A percentile compares a stretch with the other conserved stretches of the same genome.
phyloP scores from a whole-genome alignment of 2,329 filamentous ascomycete species.

The Penicillium sp. region DNA sequence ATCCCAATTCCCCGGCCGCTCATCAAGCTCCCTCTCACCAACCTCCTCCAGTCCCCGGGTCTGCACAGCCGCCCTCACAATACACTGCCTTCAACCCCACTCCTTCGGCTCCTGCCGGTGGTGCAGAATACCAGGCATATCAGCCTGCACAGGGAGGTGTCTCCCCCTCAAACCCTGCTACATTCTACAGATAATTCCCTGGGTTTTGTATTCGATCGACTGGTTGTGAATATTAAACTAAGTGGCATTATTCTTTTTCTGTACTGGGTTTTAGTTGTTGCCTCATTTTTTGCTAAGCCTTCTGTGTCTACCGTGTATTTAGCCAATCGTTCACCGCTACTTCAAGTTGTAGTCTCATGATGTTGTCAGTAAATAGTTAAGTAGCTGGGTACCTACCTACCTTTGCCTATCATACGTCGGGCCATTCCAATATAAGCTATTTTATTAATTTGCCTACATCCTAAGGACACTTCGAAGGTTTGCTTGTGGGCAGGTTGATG shows the following conservation, averaged over 20 bases:
- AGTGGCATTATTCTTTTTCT: not conserved
- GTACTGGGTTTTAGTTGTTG: not conserved
- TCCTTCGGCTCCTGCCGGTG: slow-evolving; percentile 22
- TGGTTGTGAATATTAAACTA: not conserved
- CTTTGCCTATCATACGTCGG: not conserved
- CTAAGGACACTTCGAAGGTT: no score
- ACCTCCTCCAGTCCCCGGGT: slow-evolving; percentile 36
- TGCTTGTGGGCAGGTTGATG: no score
- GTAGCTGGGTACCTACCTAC: not conserved
- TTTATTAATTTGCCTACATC: no score
- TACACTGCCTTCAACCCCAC: slow-evolving; percentile 33
- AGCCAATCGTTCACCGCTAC: slow-evolving; percentile 10
- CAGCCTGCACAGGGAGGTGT: slow-evolving; percentile 33
- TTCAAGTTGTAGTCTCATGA: slow-evolving; percentile 6
- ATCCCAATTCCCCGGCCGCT: slow-evolving; percentile 29
- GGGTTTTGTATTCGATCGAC: not conserved
- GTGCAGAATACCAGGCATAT: slow-evolving; percentile 38
- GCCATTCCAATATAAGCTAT: not conserved
- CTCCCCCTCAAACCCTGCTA: slow-evolving; percentile 37
- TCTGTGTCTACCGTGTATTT: slow-evolving; percentile 12
- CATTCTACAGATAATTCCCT: slow-evolving; percentile 38
- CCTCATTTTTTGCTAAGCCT: slow-evolving; percentile 1
- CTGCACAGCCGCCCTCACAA: slow-evolving; percentile 30
- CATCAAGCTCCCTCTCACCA: slow-evolving; percentile 36
- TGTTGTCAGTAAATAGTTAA: slow-evolving; percentile 17